Evolutionary conservation across 768 basidiomycete genomes (phyloP).

Genomic region (Lactarius indigo): DNA sequence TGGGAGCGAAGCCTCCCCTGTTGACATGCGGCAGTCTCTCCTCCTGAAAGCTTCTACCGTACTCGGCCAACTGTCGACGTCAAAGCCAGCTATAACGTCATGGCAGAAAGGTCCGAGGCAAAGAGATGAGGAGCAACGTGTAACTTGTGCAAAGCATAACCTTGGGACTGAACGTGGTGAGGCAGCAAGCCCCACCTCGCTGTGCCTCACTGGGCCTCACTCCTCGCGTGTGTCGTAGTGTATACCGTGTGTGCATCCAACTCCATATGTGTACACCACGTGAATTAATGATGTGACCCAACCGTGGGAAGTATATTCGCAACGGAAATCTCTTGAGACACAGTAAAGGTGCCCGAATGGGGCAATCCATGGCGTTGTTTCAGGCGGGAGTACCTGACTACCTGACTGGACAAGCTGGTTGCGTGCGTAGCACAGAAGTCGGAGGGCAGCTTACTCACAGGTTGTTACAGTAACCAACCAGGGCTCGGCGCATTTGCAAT

Average conservation of each 20-base stretch:
- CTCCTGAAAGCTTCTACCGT: conserved; percentile 9
- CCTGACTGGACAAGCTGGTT: neutral
- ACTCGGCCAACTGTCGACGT: conserved; percentile 9
- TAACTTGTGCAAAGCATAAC: neutral
- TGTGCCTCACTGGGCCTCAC: neutral
- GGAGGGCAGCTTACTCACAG: neutral
- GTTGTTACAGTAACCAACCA: neutral
- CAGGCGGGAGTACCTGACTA: neutral
- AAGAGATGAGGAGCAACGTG: neutral
- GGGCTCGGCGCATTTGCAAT: neutral
- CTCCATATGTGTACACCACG: conserved; percentile 3
- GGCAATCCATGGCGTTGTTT: neutral
- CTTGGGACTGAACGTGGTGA: neutral
- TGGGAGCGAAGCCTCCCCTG: conserved; percentile 3
- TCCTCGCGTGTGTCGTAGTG: neutral
- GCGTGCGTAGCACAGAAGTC: neutral
- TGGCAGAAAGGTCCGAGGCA: neutral
- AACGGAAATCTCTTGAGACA: conserved; percentile 2
- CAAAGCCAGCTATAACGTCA: conserved; percentile 1
- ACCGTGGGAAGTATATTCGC: neutral
- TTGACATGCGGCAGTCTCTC: neutral
- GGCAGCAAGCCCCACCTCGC: conserved; percentile 4
- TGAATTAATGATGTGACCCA: neutral
- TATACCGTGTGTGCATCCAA: neutral
- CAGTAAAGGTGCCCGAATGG: neutral